phyloP scores from a whole-genome alignment of 345 rosid species.

The Conringia planisiliqua region DNA sequence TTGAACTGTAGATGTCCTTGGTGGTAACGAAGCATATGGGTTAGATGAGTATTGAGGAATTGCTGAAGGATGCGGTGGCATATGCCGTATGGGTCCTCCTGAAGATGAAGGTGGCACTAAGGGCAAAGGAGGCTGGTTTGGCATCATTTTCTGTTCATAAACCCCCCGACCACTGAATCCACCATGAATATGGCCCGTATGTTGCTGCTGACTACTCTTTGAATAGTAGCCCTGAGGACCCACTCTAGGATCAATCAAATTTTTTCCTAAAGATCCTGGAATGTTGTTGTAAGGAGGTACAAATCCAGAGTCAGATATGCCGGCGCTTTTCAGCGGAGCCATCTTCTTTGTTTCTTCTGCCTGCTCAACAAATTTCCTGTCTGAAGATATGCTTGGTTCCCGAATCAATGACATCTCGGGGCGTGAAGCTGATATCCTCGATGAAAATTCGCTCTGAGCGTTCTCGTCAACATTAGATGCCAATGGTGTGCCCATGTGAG shows the following conservation, averaged over 20 bases:
- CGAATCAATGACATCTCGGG: constrained; percentile 68
- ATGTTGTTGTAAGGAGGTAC: constrained; percentile 52
- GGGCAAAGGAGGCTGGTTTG: constrained; percentile 90
- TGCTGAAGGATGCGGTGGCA: constrained; percentile 80
- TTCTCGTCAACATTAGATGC: constrained; percentile 70
- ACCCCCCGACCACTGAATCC: constrained; percentile 58
- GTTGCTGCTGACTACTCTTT: constrained; percentile 63
- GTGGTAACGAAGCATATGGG: constrained; percentile 55
- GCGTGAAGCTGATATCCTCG: constrained; percentile 79
- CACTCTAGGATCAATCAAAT: constrained; percentile 58
- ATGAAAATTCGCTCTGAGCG: constrained; percentile 80
- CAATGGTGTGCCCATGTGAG: constrained; percentile 64
- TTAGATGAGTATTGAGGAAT: constrained; percentile 82
- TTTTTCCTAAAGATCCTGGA: constrained; percentile 42
- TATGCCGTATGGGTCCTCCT: constrained; percentile 71
- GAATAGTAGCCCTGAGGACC: constrained; percentile 55
- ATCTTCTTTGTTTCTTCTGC: constrained; percentile 61
- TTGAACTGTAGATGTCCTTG: constrained; percentile 58
- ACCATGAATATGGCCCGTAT: constrained; percentile 36
- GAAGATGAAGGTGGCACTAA: constrained; percentile 89
- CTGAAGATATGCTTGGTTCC: constrained; percentile 79
- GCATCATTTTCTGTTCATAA: constrained; percentile 61
- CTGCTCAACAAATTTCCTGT: constrained; percentile 72
- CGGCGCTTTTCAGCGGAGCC: constrained; percentile 37
- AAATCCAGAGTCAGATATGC: constrained; percentile 55